Conservation (phyloP, 2,329 filamentous ascomycete genomes). For the Bipolaris zeicola region DNA sequence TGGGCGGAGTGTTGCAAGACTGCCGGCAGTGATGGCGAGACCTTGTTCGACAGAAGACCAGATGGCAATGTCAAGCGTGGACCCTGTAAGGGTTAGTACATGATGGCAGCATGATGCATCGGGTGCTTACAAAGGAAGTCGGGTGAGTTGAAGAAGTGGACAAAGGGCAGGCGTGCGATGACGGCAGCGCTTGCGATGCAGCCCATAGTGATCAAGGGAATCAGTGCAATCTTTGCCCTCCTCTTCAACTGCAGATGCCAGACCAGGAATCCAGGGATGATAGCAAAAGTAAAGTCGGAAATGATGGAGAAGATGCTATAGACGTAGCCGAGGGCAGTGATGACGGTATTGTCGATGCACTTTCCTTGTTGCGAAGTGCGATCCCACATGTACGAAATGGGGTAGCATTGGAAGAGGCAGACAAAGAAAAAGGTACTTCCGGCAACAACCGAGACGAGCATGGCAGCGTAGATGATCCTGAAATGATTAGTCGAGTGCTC, state of each 20-base stretch:
- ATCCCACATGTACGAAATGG: constrained; percentile 57
- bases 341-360: constrained; percentile 50
- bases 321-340: constrained; percentile 52
- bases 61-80: constrained; percentile 45
- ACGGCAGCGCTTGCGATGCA: constrained; percentile 51
- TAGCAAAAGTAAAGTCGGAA: constrained; percentile 56
- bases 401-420: constrained; percentile 58
- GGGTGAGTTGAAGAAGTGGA: constrained; percentile 33
- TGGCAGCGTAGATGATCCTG: constrained; percentile 48
- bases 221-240: constrained; percentile 57
- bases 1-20: constrained; percentile 44
- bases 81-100: constrained; percentile 23
- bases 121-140: constrained; percentile 43
- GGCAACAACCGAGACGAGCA: constrained; percentile 45
- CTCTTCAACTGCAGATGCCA: constrained; percentile 58
- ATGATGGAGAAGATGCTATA: constrained; percentile 56
- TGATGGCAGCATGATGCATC: no score
- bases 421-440: constrained; percentile 53
- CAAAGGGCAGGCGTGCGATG: constrained; percentile 38
- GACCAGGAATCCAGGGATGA: constrained; percentile 58
- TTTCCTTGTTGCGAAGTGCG: constrained; percentile 45
- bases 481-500: neutral
- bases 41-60: constrained; percentile 47
- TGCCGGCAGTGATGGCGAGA: constrained; percentile 46
- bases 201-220: constrained; percentile 57